Evolutionary conservation across 225 moss, liverwort and hornwort genomes (phyloP), one percentile per base, ranked within the genome.

Genomic region (Marchantia paleacea): DNA sequence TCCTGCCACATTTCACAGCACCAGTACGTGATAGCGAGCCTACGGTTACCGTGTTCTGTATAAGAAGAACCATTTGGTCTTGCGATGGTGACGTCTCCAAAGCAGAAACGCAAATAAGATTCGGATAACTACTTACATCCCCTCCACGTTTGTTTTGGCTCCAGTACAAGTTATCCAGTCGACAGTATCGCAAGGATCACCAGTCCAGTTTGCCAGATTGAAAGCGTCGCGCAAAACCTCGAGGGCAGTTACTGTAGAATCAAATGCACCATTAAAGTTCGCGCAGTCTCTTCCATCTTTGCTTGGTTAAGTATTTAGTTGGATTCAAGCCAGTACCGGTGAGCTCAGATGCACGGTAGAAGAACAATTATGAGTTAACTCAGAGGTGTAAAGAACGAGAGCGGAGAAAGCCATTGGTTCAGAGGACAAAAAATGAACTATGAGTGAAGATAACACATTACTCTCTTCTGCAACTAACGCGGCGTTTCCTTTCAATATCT

Each of bases 201-300:
- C 78, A 20, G 65, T 52, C 78, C 63, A 50, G 19, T 9, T 48
- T 1, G 65, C 6, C 50, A n/a, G 65, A 65, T 39, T 24, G 52
- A 78, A 78, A 10, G 64, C 65, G 24, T 64, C 16, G 49, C 78
- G 78, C 78, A 78, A 66, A 12, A 65, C 25, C 63, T 78, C 78
- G 9, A 78, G 64, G 22, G 47, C 65, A 14, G 3, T 9, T 25
- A 48, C 78, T 78, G 78, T 20, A 52, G 19, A 57, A 39, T 39
- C 39, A 39, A 39, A 39, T 39, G 39, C 39, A 58, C 70, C 48
- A 7, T 50, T 49, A 12, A 48, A 15, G 5, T 1, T 49, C 22
- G 20, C 7, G 19, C 49, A 47, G 49, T 19, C 7, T 22, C n/a
- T 49, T 20, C 9, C n/a, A 24, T 24, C 25, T 24, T 8, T 26